phyloP scores from a whole-genome alignment of 139 green algal species.

The Mesotaenium endlicherianum region DNA sequence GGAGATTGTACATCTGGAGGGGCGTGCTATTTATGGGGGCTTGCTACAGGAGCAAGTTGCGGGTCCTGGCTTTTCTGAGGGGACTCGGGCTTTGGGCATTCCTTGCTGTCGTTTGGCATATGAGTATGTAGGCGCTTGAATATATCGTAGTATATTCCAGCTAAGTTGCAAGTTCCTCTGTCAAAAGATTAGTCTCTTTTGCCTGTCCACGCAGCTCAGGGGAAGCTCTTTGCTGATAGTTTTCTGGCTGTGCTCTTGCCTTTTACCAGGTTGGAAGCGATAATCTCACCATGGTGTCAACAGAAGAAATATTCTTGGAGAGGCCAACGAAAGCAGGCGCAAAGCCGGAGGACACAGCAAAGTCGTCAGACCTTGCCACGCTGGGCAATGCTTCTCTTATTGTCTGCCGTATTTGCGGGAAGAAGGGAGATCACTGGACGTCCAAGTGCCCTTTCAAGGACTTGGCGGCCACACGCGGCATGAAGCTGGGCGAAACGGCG shows the following conservation, averaged over 20 bases:
- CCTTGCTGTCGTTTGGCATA: not conserved
- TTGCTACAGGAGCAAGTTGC: not conserved
- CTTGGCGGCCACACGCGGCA: constrained; percentile 38
- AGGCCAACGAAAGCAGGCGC: constrained; percentile 45
- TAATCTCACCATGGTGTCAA: constrained; percentile 63
- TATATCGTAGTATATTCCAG: not conserved
- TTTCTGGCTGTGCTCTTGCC: not conserved
- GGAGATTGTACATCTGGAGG: too few species aligned
- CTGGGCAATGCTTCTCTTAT: constrained; percentile 54
- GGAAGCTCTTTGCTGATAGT: not conserved
- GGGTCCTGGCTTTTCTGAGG: not conserved
- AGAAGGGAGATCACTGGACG: constrained; percentile 75
- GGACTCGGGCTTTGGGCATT: not conserved
- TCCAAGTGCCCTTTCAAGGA: constrained; percentile 65
- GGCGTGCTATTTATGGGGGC: not conserved
- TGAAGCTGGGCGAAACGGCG: constrained; percentile 65
- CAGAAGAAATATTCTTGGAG: constrained; percentile 94
- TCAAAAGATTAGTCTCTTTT: not conserved
- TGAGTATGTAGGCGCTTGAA: not conserved
- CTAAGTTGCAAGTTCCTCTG: not conserved
- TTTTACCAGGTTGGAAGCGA: constrained; percentile 46
- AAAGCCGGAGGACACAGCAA: constrained; percentile 66
- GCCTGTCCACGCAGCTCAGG: not conserved
- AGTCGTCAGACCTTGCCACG: constrained; percentile 72
- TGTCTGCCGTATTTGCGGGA: constrained; percentile 61